A percentile compares a stretch with the other conserved stretches of the same genome.
phyloP scores from a whole-genome alignment of 2,329 filamentous ascomycete genomes.

The Thelonectria discophora region DNA sequence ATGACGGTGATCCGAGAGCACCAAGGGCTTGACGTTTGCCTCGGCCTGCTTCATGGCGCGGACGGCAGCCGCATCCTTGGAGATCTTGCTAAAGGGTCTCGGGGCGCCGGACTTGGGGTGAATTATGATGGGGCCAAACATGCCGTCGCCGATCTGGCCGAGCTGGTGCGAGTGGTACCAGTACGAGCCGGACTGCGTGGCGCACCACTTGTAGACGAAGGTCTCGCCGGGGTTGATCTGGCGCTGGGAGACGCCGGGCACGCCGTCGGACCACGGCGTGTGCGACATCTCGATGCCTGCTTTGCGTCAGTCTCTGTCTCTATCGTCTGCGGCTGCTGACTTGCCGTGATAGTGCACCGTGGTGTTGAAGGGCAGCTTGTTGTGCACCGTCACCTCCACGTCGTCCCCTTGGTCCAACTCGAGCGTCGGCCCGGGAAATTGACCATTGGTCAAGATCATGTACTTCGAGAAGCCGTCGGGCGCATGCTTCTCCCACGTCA shows the following conservation, averaged over 20 bases:
- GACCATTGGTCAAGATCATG: conserved; percentile 64
- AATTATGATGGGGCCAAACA: conserved; percentile 66
- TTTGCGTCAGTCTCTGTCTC: conserved; percentile 2
- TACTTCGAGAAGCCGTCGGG: conserved; percentile 56
- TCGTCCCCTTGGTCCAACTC: conserved; percentile 61
- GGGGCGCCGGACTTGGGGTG: conserved; percentile 44
- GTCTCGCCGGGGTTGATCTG: conserved; percentile 57
- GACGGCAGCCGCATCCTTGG: conserved; percentile 45
- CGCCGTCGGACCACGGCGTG: conserved; percentile 69
- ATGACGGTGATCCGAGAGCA: conserved; percentile 66
- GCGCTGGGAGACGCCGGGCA: conserved; percentile 64
- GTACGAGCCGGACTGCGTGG: conserved; percentile 65
- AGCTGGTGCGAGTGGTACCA: conserved; percentile 69
- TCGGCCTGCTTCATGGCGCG: conserved; percentile 60
- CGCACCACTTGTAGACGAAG: conserved; percentile 64
- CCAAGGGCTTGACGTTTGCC: conserved; percentile 54
- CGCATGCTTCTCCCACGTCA: conserved; percentile 51
- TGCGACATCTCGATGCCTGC: conserved; percentile 58
- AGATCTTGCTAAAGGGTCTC: conserved; percentile 61
- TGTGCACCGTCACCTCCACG: conserved; percentile 55
- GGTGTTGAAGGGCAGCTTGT: conserved; percentile 57
- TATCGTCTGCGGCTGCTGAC: rapidly evolving
- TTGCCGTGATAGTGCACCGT: conserved; percentile 61
- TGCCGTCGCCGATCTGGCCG: conserved; percentile 67
- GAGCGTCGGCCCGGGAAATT: conserved; percentile 69